Base-by-base conservation (phyloP, 306 rosid species). In the Macrotyloma uniflorum region DNA sequence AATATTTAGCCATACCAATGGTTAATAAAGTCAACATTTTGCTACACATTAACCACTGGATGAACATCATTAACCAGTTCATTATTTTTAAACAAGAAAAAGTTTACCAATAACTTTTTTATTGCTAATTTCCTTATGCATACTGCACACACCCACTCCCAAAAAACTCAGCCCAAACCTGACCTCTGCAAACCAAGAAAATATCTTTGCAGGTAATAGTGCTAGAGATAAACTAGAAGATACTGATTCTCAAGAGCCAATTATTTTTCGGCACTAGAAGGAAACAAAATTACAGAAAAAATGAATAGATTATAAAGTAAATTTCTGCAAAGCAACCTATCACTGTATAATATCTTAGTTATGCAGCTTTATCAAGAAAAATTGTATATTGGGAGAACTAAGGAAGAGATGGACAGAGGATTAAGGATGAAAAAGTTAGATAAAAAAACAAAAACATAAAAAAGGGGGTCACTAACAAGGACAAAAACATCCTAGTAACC, bases 301-400 rank as follows among this genome's bases (percentile, higher is more conserved):
- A 63, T 9, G n/a, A 33, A 38, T 24, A 10, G 61, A 61, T 0
- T 3, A 57, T 75, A 5, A 49, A 18, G 23, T 16, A 54, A 40
- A 54, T 61, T 68, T 33, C 54, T 51, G 49, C 51, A 77, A 61
- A 72, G 77, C 53, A 43, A 68, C 5, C 40, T 62, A 74, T 59
- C 5, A 65, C 77, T 51, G 19, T 72, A 20, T 66, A 80, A 54
- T 15, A 14, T 24, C 59, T 42, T 22, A 69, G 51, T 50, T 57
- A 45, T 16, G 18, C 43, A 65, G 50, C 72, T 45, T 72, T 18
- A 59, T 75, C 74, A 28, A 47, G 46, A 36, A 57, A 22, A 33
- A 35, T 16, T 16, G 49, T 38, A n/a, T n/a, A n/a, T n/a, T n/a
- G n/a, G n/a, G n/a, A n/a, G n/a, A n/a, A n/a, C n/a, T n/a, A n/a